Percentiles rank a stretch among this genome's conserved stretches.
Evolutionary conservation across 345 rosid species (phyloP).

Genomic region (Gossypium herbaceum): DNA sequence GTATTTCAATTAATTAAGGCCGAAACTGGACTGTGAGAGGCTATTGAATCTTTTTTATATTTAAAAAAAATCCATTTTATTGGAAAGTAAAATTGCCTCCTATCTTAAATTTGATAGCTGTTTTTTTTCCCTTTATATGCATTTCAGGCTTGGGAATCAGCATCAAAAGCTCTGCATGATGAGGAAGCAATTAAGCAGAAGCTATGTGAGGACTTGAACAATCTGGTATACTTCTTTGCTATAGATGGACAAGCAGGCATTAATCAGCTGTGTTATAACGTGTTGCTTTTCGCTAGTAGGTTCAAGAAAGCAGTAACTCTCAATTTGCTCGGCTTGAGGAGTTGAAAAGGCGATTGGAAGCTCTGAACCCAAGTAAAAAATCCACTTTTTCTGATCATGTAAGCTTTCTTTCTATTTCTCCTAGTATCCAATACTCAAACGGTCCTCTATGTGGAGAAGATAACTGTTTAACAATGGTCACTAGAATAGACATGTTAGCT

Average conservation of each 20-base stretch:
- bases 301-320: slow-evolving; percentile 67
- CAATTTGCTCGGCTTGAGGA: slow-evolving; percentile 76
- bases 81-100: neutral
- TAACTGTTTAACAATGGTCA: neutral
- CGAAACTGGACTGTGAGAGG: neutral
- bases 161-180: slow-evolving; percentile 54
- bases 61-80: neutral
- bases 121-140: neutral
- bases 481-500: neutral
- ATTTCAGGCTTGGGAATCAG: slow-evolving; percentile 64
- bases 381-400: slow-evolving; percentile 41
- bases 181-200: slow-evolving; percentile 79
- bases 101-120: neutral
- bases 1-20: slow-evolving; percentile 2
- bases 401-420: slow-evolving; percentile 30
- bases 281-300: slow-evolving; percentile 32
- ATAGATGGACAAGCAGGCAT: slow-evolving; percentile 5
- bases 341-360: slow-evolving; percentile 68
- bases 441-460: neutral
- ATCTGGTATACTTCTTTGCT: slow-evolving; percentile 49
- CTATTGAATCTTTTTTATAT: neutral
- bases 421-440: neutral
- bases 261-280: neutral
- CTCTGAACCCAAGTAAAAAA: slow-evolving; percentile 57
- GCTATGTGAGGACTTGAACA: slow-evolving; percentile 75